Percentiles rank a stretch among this genome's conserved stretches.
phyloP scores from a whole-genome alignment of 2,329 filamentous ascomycete genomes.

The Talaromyces sp. region DNA sequence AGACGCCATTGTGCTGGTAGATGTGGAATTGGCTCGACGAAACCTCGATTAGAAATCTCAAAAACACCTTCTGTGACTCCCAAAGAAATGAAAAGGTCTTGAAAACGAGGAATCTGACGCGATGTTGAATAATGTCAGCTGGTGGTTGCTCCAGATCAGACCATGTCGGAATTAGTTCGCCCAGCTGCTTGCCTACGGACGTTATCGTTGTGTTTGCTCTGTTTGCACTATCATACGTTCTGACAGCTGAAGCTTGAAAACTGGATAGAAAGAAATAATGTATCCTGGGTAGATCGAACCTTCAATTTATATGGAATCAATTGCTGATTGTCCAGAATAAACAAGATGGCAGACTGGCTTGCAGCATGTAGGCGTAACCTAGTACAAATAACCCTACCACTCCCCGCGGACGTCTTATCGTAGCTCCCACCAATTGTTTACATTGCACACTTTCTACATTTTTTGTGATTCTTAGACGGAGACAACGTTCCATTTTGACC shows the following conservation, averaged over 20 bases:
- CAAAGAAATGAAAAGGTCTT: background rate
- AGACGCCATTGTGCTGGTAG: constrained; percentile 3
- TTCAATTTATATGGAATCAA: too few species aligned
- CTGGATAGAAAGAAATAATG: background rate
- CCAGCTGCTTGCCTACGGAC: too few species aligned
- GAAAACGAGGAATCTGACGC: background rate
- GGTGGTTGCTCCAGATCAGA: constrained; percentile 3
- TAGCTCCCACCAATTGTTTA: background rate
- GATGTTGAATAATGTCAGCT: background rate
- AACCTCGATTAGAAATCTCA: background rate
- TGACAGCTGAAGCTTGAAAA: background rate
- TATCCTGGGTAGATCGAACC: too few species aligned
- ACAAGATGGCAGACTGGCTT: background rate
- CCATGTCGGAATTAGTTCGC: constrained; percentile 13
- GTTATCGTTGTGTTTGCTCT: constrained; percentile 4
- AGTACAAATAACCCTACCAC: background rate
- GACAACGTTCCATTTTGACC: constrained; percentile 20
- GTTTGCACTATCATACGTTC: constrained; percentile 14
- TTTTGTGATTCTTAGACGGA: background rate
- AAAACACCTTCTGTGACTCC: too few species aligned
- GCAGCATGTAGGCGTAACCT: background rate
- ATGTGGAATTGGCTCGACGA: background rate
- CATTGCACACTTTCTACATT: background rate
- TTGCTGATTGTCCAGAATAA: background rate
- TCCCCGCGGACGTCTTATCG: background rate